Evolutionary conservation across 139 green algal species (phyloP).

Genomic region (Picocystis salinarum): DNA sequence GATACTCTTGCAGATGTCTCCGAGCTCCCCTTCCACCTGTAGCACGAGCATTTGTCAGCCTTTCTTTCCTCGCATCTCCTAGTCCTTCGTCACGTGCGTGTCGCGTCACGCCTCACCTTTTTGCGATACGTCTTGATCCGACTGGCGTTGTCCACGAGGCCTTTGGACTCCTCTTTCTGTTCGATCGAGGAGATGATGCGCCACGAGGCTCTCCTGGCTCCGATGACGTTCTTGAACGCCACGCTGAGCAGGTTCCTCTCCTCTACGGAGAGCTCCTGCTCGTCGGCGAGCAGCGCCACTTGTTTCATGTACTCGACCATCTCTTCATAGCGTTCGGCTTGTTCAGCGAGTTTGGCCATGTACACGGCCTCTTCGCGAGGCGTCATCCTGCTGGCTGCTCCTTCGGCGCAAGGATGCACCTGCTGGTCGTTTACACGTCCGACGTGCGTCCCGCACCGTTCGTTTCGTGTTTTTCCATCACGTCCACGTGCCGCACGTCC

Average conservation of each 20-base stretch:
- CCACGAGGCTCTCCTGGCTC: constrained; percentile 81
- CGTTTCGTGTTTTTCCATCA: too few species aligned
- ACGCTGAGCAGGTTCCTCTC: constrained; percentile 96
- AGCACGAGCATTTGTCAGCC: too few species aligned
- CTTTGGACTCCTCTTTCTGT: constrained; percentile 98
- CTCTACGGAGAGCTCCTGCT: constrained; percentile 85
- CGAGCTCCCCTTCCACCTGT: constrained; percentile 30
- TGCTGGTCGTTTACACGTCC: too few species aligned
- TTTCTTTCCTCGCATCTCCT: constrained; percentile 55
- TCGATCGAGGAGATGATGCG: constrained; percentile 96
- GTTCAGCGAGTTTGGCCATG: constrained; percentile 90
- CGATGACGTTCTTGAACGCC: constrained; percentile 98
- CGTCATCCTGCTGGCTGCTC: too few species aligned
- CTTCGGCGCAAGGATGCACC: too few species aligned
- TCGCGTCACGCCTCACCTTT: constrained; percentile 5
- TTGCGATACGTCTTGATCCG: constrained; percentile 76
- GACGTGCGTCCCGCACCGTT: too few species aligned
- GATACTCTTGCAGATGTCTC: constrained; percentile 29
- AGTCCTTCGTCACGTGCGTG: constrained; percentile 65
- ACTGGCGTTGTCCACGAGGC: constrained; percentile 80
- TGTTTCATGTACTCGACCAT: constrained; percentile 89
- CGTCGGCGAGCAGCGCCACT: constrained; percentile 54
- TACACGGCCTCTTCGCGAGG: constrained; percentile 15
- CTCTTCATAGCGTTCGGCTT: constrained; percentile 60
- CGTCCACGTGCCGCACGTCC: too few species aligned